Evolutionary conservation across 1,284 basidiomycete species (phyloP), one percentile per base, ranked within the genome.

Genomic region (Fomitopsis palustris): DNA sequence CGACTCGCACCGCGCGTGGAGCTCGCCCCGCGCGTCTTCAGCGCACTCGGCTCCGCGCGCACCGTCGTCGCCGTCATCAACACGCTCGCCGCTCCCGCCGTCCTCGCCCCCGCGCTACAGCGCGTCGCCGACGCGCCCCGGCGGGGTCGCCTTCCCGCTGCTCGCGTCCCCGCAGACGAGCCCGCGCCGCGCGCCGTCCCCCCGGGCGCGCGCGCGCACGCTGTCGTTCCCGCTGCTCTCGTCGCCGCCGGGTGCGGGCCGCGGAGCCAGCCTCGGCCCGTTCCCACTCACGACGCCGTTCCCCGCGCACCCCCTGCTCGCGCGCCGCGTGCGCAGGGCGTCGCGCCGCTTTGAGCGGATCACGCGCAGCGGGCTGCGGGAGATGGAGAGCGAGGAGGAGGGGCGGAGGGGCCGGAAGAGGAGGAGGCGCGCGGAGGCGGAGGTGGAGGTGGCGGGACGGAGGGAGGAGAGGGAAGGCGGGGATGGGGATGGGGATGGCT

Each of bases 251-350:
- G n/a, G n/a, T n/a, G n/a, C 25, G 43, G 21, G 4, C 10, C 17
- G n/a, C 14, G 41, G n/a, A 23, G 41, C 41, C n/a, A 35, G 60
- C 43, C 60, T 65, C 31, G 61, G 61, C 54, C 64, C 60, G 61
- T 64, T 63, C 49, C 68, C 63, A 55, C 47, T 61, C 56, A 60
- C 58, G 55, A 73, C 71, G 45, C 71, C 71, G 37, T 69, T 63
- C 55, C 70, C 70, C 17, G 60, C 64, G 53, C 65, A 68, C 52
- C 66, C 70, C 16, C 57, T 63, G 21, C 63, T 60, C n/a, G 63
- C 65, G 39, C 63, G 65, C 57, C 66, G 74, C 41, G 68, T 74
- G 19, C 66, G 65, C 55, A 64, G 70, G 4, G 67, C 66, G 29
- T 62, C 64, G 49, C 58, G 65, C 35, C 58, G 69, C 12, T 61